phyloP scores from a whole-genome alignment of 768 basidiomycete genomes.

The Hericium erinaceus region DNA sequence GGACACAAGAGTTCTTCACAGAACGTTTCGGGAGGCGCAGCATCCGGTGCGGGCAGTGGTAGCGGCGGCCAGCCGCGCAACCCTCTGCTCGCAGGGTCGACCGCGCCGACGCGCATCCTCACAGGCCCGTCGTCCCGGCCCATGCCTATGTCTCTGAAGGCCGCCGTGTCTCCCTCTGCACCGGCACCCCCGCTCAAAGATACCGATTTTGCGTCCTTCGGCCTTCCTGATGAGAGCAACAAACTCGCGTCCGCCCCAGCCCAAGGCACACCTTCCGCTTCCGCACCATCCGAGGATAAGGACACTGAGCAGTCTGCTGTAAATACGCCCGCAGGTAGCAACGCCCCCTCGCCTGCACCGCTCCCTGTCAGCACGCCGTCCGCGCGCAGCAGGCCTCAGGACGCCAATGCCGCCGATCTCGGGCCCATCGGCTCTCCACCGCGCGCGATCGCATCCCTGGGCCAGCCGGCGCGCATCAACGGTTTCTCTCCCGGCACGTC shows the following conservation, averaged over 20 bases:
- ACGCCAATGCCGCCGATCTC: constrained; percentile 42
- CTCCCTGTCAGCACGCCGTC: constrained; percentile 43
- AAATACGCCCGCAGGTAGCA: not conserved
- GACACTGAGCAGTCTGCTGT: constrained; percentile 4
- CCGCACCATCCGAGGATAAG: constrained; percentile 5
- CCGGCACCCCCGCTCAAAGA: constrained; percentile 72
- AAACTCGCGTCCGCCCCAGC: constrained; percentile 39
- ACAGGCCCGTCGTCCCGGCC: constrained; percentile 42
- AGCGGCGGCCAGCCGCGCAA: constrained; percentile 18
- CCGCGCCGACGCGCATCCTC: constrained; percentile 52
- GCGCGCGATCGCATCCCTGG: constrained; percentile 28
- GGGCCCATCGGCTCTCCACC: constrained; percentile 84
- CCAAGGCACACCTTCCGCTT: constrained; percentile 16
- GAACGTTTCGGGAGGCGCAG: constrained; percentile 12
- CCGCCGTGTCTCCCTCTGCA: constrained; percentile 65
- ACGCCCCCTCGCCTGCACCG: constrained; percentile 29
- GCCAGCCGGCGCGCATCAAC: constrained; percentile 29
- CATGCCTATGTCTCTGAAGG: constrained; percentile 61
- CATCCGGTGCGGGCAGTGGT: constrained; percentile 5
- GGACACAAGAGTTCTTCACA: constrained; percentile 28
- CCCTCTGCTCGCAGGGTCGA: constrained; percentile 45
- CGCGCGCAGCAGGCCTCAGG: constrained; percentile 40
- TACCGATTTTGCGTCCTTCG: constrained; percentile 65
- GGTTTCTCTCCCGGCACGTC: constrained; percentile 53
- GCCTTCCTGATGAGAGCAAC: constrained; percentile 51